Evolutionary conservation across 192 early-diverging fungal genomes (phyloP).

Genomic region (Coemansia sp.): DNA sequence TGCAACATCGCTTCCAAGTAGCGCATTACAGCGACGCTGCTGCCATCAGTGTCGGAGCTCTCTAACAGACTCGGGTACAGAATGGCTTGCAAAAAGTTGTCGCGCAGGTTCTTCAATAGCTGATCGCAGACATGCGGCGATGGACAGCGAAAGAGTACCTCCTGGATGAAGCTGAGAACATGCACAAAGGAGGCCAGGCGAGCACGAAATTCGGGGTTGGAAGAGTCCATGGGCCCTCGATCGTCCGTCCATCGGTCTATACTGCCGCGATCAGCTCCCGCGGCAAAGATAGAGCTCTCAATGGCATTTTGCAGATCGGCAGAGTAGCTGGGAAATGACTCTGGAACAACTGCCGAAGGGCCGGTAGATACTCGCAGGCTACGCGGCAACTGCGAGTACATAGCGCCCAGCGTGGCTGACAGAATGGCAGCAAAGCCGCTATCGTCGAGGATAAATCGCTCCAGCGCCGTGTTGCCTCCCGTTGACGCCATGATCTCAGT

Average conservation of each 20-base stretch:
- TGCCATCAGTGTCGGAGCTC: constrained; percentile 91
- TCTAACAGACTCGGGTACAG: constrained; percentile 83
- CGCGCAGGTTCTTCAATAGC: constrained; percentile 70
- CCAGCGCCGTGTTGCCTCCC: constrained; percentile 64
- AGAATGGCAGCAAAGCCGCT: constrained; percentile 82
- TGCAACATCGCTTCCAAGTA: constrained; percentile 87
- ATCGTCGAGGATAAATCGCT: constrained; percentile 77
- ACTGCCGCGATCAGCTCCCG: constrained; percentile 69
- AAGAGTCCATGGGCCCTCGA: constrained; percentile 64
- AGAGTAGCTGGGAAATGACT: constrained; percentile 55
- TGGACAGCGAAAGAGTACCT: constrained; percentile 48
- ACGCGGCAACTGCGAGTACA: constrained; percentile 88
- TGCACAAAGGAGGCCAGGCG: constrained; percentile 42
- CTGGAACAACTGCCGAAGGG: constrained; percentile 44
- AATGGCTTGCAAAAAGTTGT: constrained; percentile 83
- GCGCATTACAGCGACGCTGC: constrained; percentile 83
- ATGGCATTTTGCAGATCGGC: constrained; percentile 52
- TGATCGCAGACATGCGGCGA: constrained; percentile 41
- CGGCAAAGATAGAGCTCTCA: constrained; percentile 63
- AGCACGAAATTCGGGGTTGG: constrained; percentile 59
- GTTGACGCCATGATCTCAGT: constrained; percentile 59
- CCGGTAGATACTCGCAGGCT: constrained; percentile 62
- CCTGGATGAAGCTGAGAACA: constrained; percentile 45
- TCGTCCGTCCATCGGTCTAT: constrained; percentile 75
- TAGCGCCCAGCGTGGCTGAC: constrained; percentile 81